These are phyloP conservation scores for Jamesozyma hellenica DNA, from an alignment of 805 yeast genomes.

Conservation along the genomic window DNA sequence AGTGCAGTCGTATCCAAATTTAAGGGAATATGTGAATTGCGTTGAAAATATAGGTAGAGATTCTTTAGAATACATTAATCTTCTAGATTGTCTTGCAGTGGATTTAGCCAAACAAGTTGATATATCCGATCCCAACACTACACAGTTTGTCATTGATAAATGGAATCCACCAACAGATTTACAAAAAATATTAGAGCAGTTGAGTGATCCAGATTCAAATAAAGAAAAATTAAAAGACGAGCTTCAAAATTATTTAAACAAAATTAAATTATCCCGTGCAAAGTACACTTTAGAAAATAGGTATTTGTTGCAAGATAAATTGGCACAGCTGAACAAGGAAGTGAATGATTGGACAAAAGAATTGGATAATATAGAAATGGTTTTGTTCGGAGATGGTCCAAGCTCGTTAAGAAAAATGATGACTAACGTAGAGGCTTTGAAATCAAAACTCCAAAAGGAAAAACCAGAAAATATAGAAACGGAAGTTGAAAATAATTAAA, in stretches of 20 bases:
- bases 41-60: conserved; percentile 14
- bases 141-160: conserved; percentile 14
- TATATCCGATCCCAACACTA: conserved; percentile 12
- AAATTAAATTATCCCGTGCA: conserved; percentile 25
- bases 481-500: too few relatives aligned
- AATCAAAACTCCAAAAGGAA: conserved; percentile 6
- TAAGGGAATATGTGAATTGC: conserved; percentile 13
- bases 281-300: conserved; percentile 24
- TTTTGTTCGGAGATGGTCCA: conserved; percentile 26
- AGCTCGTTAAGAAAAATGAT: conserved; percentile 23
- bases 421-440: conserved; percentile 18
- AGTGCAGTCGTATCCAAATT: conserved; percentile 1
- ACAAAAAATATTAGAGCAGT: conserved; percentile 14
- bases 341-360: conserved; percentile 25
- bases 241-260: conserved; percentile 18
- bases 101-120: conserved; percentile 22
- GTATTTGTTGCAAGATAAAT: conserved; percentile 16
- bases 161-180: conserved; percentile 20
- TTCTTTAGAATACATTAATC: conserved; percentile 18
- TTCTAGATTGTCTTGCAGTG: conserved; percentile 21
- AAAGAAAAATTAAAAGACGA: conserved; percentile 8
- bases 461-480: not conserved
- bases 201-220: conserved; percentile 9
- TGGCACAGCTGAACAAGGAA: conserved; percentile 18
- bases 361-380: conserved; percentile 22